Conservation (phyloP, 345 rosid genomes). For the Reutealis trisperma region DNA sequence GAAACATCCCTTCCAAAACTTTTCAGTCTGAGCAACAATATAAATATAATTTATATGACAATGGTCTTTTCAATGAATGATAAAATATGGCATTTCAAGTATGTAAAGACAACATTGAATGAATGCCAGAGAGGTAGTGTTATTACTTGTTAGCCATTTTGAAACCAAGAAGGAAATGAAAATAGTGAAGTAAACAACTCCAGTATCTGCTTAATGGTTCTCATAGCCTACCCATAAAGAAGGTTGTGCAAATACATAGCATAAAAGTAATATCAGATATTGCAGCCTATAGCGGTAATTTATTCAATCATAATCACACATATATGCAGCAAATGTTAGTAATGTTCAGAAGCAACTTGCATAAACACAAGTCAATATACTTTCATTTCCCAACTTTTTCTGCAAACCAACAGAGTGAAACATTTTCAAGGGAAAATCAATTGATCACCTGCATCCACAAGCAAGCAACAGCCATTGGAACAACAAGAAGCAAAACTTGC, state of each 20-base stretch:
- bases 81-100: neutral
- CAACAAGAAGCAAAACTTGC: constrained; percentile 95
- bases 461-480: constrained; percentile 97
- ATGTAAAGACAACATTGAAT: neutral
- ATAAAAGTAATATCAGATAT: neutral
- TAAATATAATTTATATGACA: neutral
- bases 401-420: constrained; percentile 10
- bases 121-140: neutral
- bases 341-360: neutral
- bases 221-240: neutral
- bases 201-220: neutral
- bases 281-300: neutral
- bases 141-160: neutral
- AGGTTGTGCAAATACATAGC: neutral
- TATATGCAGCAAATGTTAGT: neutral
- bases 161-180: neutral
- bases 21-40: neutral
- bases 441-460: constrained; percentile 95
- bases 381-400: constrained; percentile 14
- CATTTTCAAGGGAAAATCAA: constrained; percentile 2
- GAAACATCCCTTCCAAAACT: neutral
- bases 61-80: neutral
- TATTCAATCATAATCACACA: neutral
- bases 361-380: constrained; percentile 9
- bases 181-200: neutral